Evolutionary conservation across 352 stramenopile species (phyloP).

Genomic region (Pythium brassicae): DNA sequence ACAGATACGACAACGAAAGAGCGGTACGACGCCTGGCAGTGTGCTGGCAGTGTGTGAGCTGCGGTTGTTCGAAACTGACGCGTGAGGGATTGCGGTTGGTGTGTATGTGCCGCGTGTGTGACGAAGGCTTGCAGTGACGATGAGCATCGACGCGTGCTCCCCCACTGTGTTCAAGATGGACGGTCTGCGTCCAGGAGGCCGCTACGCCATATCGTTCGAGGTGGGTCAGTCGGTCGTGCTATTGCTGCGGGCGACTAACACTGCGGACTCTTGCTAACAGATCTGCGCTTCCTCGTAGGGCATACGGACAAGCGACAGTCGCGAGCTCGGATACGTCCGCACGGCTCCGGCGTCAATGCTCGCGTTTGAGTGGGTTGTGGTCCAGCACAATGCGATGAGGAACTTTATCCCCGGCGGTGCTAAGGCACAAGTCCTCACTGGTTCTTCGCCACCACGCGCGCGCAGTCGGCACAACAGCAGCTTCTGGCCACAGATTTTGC

Average conservation of each 20-base stretch:
- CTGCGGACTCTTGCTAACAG: not conserved
- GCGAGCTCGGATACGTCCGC: constrained; percentile 25
- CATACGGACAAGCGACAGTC: constrained; percentile 21
- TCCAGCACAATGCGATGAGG: constrained; percentile 32
- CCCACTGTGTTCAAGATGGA: constrained; percentile 65
- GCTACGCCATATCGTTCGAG: constrained; percentile 59
- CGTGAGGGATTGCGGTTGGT: not conserved
- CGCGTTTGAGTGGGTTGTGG: constrained; percentile 47
- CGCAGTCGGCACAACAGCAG: constrained; percentile 3
- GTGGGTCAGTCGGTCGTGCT: constrained; percentile 14
- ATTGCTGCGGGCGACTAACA: not conserved
- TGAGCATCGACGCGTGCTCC: constrained; percentile 36
- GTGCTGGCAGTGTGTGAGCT: no score
- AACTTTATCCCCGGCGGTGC: constrained; percentile 2
- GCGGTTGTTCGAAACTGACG: not conserved
- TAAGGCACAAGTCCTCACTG: no score
- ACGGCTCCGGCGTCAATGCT: constrained; percentile 34
- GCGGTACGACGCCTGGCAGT: constrained; percentile 16
- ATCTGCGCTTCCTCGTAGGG: constrained; percentile 19
- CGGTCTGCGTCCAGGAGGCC: constrained; percentile 39
- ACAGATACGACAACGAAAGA: constrained; percentile 25
- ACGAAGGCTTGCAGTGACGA: constrained; percentile 18
- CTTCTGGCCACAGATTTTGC: constrained; percentile 38
- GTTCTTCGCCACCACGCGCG: not conserved
- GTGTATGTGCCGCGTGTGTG: not conserved